Percentiles rank a stretch among this genome's conserved stretches.
These are phyloP conservation scores for Ambrosiella cleistominuta DNA, from an alignment of 2,329 filamentous ascomycete species.

Conservation along the genomic window DNA sequence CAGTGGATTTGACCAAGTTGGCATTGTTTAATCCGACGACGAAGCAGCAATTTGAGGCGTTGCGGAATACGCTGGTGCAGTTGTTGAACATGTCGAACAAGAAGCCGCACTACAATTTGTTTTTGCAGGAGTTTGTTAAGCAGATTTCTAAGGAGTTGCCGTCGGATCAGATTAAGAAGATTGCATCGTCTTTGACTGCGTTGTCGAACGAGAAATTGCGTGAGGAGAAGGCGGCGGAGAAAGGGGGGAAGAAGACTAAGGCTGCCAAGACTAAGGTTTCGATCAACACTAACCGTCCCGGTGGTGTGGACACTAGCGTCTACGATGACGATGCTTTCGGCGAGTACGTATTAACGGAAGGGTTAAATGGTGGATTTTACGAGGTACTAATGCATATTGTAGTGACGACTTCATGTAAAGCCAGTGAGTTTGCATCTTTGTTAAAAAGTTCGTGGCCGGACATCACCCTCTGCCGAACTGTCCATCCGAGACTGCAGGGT, in stretches of 20 bases:
- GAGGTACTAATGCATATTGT: conserved; percentile 1
- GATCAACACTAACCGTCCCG: conserved; percentile 48
- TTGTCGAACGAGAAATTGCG: conserved; percentile 96
- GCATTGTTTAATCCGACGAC: conserved; percentile 78
- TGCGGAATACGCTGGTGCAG: conserved; percentile 64
- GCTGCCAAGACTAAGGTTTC: conserved; percentile 88
- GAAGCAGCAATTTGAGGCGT: conserved; percentile 66
- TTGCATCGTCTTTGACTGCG: conserved; percentile 71
- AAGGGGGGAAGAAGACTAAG: conserved; percentile 92
- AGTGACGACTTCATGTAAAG: conserved; percentile 15
- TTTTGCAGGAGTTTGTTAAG: conserved; percentile 82
- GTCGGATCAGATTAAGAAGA: conserved; percentile 93
- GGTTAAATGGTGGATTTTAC: background rate
- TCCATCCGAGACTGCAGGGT: background rate
- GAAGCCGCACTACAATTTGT: conserved; percentile 79
- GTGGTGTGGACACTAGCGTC: conserved; percentile 49
- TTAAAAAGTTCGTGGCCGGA: background rate
- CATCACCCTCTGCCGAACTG: background rate
- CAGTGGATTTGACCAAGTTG: conserved; percentile 64
- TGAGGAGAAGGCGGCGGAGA: conserved; percentile 88
- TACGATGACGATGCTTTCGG: conserved; percentile 62
- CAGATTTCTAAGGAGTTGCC: conserved; percentile 71
- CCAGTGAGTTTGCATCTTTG: background rate
- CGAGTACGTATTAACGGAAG: conserved; percentile 43
- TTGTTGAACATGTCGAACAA: conserved; percentile 58